phyloP scores from a whole-genome alignment of 805 yeast genomes.

The Candida insectorum region DNA sequence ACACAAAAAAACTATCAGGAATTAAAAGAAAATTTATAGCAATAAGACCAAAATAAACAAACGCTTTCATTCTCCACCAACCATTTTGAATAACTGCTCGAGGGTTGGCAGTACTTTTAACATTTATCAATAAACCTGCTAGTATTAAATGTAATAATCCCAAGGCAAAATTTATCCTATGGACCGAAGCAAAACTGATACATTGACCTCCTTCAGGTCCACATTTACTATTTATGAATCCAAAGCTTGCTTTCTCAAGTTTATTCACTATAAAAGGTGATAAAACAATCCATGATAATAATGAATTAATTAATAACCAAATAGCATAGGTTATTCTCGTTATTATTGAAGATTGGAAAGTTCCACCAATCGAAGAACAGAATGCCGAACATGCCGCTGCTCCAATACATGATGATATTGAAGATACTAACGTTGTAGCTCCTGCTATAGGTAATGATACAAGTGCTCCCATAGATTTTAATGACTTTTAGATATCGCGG shows the following conservation, averaged over 20 bases:
- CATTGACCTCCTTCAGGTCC: slow-evolving; percentile 71
- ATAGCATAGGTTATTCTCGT: slow-evolving; percentile 87
- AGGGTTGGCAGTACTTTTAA: slow-evolving; percentile 72
- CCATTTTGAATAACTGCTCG: slow-evolving; percentile 87
- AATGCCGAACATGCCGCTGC: slow-evolving; percentile 73
- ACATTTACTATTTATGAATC: slow-evolving; percentile 68
- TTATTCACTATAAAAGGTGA: slow-evolving; percentile 74
- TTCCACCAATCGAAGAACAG: slow-evolving; percentile 49
- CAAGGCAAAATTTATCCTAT: slow-evolving; percentile 82
- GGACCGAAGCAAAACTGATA: slow-evolving; percentile 89
- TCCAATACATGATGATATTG: slow-evolving; percentile 70
- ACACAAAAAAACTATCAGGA: slow-evolving; percentile 82
- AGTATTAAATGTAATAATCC: slow-evolving; percentile 74
- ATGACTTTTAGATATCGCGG: background rate
- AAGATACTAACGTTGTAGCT: slow-evolving; percentile 35
- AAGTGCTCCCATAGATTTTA: slow-evolving; percentile 54
- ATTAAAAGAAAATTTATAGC: slow-evolving; percentile 63
- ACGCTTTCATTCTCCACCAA: slow-evolving; percentile 78
- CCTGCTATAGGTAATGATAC: slow-evolving; percentile 70
- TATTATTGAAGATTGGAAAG: slow-evolving; percentile 70
- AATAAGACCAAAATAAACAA: slow-evolving; percentile 54
- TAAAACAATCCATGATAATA: slow-evolving; percentile 89
- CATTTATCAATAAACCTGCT: slow-evolving; percentile 67
- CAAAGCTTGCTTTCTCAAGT: slow-evolving; percentile 69
- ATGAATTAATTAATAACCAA: slow-evolving; percentile 70